phyloP scores from a whole-genome alignment of 768 basidiomycete species.

The Xerocomellus intermedius region DNA sequence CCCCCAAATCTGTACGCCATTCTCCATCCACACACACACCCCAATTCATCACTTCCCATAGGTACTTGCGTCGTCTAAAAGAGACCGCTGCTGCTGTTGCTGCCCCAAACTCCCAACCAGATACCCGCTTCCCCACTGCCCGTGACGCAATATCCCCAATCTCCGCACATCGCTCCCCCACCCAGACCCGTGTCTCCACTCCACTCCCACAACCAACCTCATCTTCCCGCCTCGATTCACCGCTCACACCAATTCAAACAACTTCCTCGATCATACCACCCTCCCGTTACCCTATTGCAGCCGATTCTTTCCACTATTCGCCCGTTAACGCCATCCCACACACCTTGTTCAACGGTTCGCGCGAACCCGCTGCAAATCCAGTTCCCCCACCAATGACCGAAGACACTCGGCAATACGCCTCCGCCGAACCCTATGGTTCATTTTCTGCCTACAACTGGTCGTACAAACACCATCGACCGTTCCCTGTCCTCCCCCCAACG shows the following conservation, averaged over 20 bases:
- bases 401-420: conserved; percentile 40
- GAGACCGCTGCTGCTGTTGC: conserved; percentile 61
- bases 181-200: conserved; percentile 47
- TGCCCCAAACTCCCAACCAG: conserved; percentile 32
- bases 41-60: conserved; percentile 26
- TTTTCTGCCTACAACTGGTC: conserved; percentile 72
- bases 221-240: conserved; percentile 51
- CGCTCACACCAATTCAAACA: conserved; percentile 42
- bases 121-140: conserved; percentile 36
- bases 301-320: conserved; percentile 63
- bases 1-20: conserved; percentile 81
- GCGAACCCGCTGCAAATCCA: conserved; percentile 34
- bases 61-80: conserved; percentile 77
- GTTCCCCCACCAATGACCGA: conserved; percentile 42
- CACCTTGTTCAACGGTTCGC: conserved; percentile 40
- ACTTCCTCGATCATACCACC: conserved; percentile 48
- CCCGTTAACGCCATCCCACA: conserved; percentile 34
- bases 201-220: conserved; percentile 25
- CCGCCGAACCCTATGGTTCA: conserved; percentile 59
- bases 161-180: conserved; percentile 37
- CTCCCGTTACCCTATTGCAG: conserved; percentile 68
- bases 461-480: conserved; percentile 59
- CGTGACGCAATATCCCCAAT: conserved; percentile 46
- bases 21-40: not conserved
- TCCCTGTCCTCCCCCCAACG: conserved; percentile 43